Conservation (phyloP, 169 alveolate genomes). For the Babesia ovata region DNA sequence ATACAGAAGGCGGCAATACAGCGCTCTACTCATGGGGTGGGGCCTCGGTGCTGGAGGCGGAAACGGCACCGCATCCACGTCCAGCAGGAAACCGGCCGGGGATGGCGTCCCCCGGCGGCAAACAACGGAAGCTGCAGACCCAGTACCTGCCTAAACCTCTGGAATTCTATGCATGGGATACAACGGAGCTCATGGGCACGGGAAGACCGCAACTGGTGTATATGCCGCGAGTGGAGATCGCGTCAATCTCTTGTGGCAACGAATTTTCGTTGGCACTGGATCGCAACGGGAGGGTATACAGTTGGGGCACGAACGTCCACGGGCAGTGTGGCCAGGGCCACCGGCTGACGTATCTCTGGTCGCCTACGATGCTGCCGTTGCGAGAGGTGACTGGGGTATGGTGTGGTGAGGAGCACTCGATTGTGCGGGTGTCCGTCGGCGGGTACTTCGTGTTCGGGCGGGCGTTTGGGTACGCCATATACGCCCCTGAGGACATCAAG, state of each 20-base stretch:
- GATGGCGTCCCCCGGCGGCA: not conserved
- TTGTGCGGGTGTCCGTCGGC: slow-evolving; percentile 19
- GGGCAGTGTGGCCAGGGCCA: slow-evolving; percentile 75
- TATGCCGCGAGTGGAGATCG: slow-evolving; percentile 15
- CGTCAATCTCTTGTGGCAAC: slow-evolving; percentile 52
- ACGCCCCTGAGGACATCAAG: slow-evolving; percentile 43
- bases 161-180: slow-evolving; percentile 13
- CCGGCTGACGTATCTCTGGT: slow-evolving; percentile 24
- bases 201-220: slow-evolving; percentile 11
- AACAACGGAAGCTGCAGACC: not conserved
- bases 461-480: slow-evolving; percentile 33
- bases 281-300: slow-evolving; percentile 35
- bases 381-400: slow-evolving; percentile 27
- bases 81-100: not conserved
- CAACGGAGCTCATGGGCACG: not conserved
- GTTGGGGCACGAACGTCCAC: slow-evolving; percentile 65
- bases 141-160: slow-evolving; percentile 13
- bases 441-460: slow-evolving; percentile 57
- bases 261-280: slow-evolving; percentile 59
- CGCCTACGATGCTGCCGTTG: slow-evolving; percentile 41
- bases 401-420: slow-evolving; percentile 32
- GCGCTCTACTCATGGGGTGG: slow-evolving; percentile 78
- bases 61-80: not conserved
- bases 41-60: slow-evolving; percentile 11
- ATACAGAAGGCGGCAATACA: slow-evolving; percentile 21